Conservation (phyloP, 202 grass and related monocot species). For the Saccharum hybrid region DNA sequence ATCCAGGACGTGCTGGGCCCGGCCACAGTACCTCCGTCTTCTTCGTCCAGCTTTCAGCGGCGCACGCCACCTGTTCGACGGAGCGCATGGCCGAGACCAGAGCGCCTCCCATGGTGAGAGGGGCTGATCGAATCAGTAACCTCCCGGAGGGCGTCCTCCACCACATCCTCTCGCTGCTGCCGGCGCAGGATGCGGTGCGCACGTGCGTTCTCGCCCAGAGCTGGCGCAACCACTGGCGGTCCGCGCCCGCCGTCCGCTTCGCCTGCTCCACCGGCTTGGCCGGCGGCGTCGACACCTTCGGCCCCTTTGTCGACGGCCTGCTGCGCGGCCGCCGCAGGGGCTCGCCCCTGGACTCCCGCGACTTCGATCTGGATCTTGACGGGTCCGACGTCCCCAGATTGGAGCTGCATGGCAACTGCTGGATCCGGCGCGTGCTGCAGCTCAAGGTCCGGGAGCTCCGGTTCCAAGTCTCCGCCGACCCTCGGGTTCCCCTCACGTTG, state of each 20-base stretch:
- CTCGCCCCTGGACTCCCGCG: not conserved
- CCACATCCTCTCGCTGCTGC: constrained; percentile 10
- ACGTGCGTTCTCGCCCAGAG: not conserved
- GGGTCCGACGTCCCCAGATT: not conserved
- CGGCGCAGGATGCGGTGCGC: not conserved
- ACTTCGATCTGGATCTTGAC: not conserved
- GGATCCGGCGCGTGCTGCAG: not conserved
- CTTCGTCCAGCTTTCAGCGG: no score
- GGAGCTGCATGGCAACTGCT: not conserved
- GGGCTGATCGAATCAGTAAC: not conserved
- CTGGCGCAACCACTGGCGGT: not conserved
- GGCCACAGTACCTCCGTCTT: no score
- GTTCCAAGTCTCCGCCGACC: not conserved
- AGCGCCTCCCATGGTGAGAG: not conserved
- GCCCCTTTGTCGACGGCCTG: not conserved
- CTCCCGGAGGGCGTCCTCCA: constrained; percentile 10
- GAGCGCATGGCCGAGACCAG: not conserved
- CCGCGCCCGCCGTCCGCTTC: not conserved
- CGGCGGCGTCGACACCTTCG: not conserved
- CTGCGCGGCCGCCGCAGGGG: not conserved
- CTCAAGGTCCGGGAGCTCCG: not conserved
- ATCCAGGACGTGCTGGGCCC: no score
- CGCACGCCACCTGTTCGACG: no score
- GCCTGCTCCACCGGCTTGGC: not conserved
- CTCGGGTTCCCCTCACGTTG: not conserved